Conservation (phyloP, 164 flowering plant species). For the Hamamelis virginiana region DNA sequence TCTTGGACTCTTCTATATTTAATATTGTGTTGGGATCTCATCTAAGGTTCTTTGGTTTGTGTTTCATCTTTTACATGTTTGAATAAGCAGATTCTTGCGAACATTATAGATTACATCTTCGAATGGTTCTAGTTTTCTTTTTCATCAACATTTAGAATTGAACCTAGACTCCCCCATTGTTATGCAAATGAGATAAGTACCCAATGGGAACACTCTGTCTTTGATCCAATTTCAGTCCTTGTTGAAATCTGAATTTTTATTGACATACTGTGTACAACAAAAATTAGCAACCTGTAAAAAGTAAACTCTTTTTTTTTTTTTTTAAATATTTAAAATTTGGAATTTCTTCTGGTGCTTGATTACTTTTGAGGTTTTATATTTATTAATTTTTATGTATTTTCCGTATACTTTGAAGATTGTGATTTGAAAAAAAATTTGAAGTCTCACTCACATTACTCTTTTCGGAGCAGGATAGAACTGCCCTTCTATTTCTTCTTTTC, state of each 20-base stretch:
- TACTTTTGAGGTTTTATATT: neutral
- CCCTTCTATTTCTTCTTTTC: conserved; percentile 76
- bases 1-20: too few species aligned
- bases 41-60: neutral
- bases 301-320: too few species aligned
- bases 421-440: neutral
- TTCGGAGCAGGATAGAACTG: conserved; percentile 78
- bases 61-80: neutral
- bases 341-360: neutral
- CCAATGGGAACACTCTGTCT: too few species aligned
- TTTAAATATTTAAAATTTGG: too few species aligned
- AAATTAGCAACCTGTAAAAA: too few species aligned
- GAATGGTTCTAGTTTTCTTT: neutral
- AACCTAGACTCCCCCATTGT: too few species aligned
- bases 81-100: neutral
- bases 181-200: too few species aligned
- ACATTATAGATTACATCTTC: neutral
- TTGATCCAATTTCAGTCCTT: too few species aligned
- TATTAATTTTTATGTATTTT: neutral
- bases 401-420: neutral
- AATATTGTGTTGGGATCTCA: neutral
- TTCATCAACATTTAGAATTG: too few species aligned
- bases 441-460: conserved; percentile 3
- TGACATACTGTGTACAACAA: too few species aligned
- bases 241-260: too few species aligned